These are phyloP conservation scores for Fusarium graminum DNA, from an alignment of 2,329 filamentous ascomycete species.

Conservation along the genomic window DNA sequence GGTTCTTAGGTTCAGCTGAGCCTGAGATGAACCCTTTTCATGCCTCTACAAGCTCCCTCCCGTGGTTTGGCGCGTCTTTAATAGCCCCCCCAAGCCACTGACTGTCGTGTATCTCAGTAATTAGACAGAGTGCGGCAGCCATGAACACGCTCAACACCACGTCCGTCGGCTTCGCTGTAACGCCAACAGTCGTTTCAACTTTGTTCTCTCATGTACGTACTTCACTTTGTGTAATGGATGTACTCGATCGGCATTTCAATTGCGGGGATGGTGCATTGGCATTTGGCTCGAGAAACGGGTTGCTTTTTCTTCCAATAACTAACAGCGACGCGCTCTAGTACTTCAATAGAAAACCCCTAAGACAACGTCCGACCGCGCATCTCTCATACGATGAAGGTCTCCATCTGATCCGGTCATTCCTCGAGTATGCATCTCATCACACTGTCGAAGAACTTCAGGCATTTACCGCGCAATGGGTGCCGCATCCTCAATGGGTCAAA, in stretches of 20 bases:
- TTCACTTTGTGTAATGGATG: neutral
- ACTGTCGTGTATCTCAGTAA: slow-evolving; percentile 17
- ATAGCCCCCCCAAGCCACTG: slow-evolving; percentile 10
- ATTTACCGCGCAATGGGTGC: slow-evolving; percentile 93
- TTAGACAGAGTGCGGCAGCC: slow-evolving; percentile 6
- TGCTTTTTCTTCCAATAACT: slow-evolving; percentile 19
- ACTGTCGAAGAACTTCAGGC: slow-evolving; percentile 93
- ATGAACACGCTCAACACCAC: slow-evolving; percentile 79
- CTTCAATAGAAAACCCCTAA: slow-evolving; percentile 80
- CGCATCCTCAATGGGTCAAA: slow-evolving; percentile 88
- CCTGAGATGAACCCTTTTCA: slow-evolving; percentile 7
- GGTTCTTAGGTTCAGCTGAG: slow-evolving; percentile 33
- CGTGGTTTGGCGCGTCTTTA: slow-evolving; percentile 25
- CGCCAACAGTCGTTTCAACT: slow-evolving; percentile 88
- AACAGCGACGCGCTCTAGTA: slow-evolving; percentile 67
- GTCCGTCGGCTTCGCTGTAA: slow-evolving; percentile 84
- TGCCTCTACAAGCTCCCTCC: slow-evolving; percentile 9
- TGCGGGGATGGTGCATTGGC: slow-evolving; percentile 10
- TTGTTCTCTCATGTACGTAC: slow-evolving; percentile 83
- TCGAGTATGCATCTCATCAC: slow-evolving; percentile 86
- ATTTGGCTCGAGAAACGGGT: neutral
- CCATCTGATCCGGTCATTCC: slow-evolving; percentile 86
- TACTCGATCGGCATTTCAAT: slow-evolving; percentile 15
- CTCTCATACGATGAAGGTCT: slow-evolving; percentile 96
- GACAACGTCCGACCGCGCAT: slow-evolving; percentile 86